Conservation (phyloP, 345 rosid genomes). For the Pugionium dolabratum region DNA sequence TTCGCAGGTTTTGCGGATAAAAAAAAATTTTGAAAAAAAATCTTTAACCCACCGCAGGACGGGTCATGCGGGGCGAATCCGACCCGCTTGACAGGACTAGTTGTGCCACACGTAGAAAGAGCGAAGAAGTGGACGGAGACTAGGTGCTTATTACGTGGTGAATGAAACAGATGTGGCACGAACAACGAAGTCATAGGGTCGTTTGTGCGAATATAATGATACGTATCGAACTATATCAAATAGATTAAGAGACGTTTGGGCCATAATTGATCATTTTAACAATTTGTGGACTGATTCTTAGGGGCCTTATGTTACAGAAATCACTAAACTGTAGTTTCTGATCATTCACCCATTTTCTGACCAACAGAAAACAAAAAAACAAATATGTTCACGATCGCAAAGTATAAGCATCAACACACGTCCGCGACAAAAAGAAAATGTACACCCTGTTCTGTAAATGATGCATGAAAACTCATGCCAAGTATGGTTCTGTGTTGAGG, state of each 20-base stretch:
- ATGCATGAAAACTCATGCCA: not conserved
- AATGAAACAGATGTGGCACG: slow-evolving; percentile 33
- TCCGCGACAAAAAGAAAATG: too few species aligned
- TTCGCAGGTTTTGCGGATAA: too few species aligned
- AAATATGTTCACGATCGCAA: too few species aligned
- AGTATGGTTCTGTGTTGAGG: not conserved
- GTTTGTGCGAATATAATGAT: slow-evolving; percentile 31
- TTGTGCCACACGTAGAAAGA: slow-evolving; percentile 23
- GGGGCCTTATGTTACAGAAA: not conserved
- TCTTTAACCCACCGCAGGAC: too few species aligned
- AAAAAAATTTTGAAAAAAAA: too few species aligned
- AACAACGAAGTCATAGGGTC: slow-evolving; percentile 33
- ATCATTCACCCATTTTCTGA: too few species aligned
- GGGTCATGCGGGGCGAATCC: too few species aligned
- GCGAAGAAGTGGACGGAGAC: slow-evolving; percentile 22
- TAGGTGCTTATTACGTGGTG: slow-evolving; percentile 27
- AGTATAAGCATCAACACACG: too few species aligned
- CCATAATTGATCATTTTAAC: slow-evolving; percentile 24
- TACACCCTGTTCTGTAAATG: too few species aligned
- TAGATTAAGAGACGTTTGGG: slow-evolving; percentile 26
- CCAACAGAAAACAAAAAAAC: too few species aligned
- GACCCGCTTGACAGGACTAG: too few species aligned
- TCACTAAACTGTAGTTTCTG: too few species aligned
- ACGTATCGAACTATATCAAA: slow-evolving; percentile 38
- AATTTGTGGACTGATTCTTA: slow-evolving; percentile 19